Percentiles rank a stretch among this genome's conserved stretches.
These are phyloP conservation scores for Populus euphratica DNA, from an alignment of 345 rosid genomes.

Conservation along the genomic window DNA sequence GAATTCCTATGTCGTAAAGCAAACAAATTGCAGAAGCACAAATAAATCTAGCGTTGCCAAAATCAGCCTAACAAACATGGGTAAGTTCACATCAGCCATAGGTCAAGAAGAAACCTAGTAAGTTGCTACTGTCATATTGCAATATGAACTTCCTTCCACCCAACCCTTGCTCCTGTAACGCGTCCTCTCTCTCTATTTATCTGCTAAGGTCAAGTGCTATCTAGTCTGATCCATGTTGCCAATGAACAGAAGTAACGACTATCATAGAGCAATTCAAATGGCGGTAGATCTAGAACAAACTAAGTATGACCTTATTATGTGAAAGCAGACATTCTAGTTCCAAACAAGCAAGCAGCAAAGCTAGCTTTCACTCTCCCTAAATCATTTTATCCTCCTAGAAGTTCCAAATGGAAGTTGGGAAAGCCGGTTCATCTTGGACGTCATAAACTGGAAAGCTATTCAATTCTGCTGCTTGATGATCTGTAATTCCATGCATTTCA, in stretches of 20 bases:
- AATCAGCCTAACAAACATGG: not conserved
- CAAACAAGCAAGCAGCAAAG: not conserved
- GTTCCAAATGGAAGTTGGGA: constrained; percentile 69
- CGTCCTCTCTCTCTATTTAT: not conserved
- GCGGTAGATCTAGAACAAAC: not conserved
- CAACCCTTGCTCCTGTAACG: not conserved
- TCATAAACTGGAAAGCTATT: constrained; percentile 47
- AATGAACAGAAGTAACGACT: not conserved
- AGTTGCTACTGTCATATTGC: not conserved
- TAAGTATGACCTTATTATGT: not conserved
- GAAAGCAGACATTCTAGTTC: not conserved
- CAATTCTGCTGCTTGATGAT: constrained; percentile 33
- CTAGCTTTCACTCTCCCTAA: not conserved
- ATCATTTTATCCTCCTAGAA: constrained; percentile 26
- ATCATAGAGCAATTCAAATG: not conserved
- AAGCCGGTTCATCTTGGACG: constrained; percentile 46
- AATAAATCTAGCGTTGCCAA: not conserved
- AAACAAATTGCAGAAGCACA: not conserved
- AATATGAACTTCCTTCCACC: not conserved
- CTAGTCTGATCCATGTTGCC: not conserved
- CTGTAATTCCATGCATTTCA: constrained; percentile 51
- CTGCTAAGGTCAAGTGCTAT: constrained; percentile 4
- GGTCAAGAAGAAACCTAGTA: not conserved
- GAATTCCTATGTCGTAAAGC: not conserved
- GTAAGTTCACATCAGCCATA: not conserved